Conservation (phyloP, 257 asterid species). For the Solanum virginianum region DNA sequence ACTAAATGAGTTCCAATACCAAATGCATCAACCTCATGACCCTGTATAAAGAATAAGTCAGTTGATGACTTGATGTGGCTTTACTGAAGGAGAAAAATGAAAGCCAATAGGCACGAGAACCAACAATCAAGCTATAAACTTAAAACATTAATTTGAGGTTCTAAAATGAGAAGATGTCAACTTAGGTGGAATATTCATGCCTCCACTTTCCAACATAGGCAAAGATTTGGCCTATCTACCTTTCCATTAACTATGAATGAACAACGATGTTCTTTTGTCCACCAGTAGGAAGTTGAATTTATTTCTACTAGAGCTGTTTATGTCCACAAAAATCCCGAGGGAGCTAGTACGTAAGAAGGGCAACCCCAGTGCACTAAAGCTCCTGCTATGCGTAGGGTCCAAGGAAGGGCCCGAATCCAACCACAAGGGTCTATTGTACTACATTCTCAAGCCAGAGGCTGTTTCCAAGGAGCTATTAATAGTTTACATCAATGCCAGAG, state of each 20-base stretch:
- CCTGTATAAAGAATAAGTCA: conserved; percentile 32
- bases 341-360: background rate
- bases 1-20: conserved; percentile 97
- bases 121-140: background rate
- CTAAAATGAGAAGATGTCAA: background rate
- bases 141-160: background rate
- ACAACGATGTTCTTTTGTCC: background rate
- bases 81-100: background rate
- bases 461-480: background rate
- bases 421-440: no score
- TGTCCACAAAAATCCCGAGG: background rate
- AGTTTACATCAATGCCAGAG: background rate
- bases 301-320: background rate
- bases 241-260: background rate
- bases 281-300: background rate
- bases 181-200: background rate
- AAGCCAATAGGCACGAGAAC: background rate
- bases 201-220: background rate
- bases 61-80: background rate
- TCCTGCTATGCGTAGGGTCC: no score
- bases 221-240: background rate
- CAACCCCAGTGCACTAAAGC: no score
- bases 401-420: no score
- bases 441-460: no score
- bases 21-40: conserved; percentile 87